These are phyloP conservation scores for Typha latifolia DNA, from an alignment of 176 grass and related monocot genomes.

Conservation along the genomic window DNA sequence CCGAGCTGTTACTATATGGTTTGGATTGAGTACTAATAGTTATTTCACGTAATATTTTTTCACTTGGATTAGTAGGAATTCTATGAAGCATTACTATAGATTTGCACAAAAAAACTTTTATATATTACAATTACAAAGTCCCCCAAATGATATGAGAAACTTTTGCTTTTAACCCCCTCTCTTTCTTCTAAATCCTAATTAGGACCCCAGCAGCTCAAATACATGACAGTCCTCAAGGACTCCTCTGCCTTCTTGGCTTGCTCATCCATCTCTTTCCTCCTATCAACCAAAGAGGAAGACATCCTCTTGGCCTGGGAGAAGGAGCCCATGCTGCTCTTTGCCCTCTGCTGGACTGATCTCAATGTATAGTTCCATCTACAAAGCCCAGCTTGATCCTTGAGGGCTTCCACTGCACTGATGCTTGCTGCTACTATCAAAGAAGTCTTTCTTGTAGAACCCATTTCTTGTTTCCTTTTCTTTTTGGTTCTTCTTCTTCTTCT, in stretches of 20 bases:
- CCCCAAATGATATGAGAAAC: no score
- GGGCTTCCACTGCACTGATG: slow-evolving; percentile 51
- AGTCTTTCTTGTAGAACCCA: slow-evolving; percentile 28
- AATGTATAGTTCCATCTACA: slow-evolving; percentile 71
- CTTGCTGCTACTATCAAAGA: slow-evolving; percentile 46
- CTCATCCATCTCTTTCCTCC: not conserved
- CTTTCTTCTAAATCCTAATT: no score
- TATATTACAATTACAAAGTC: no score
- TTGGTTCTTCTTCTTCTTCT: not conserved
- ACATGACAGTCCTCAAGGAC: slow-evolving; percentile 49
- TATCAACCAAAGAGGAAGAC: not conserved
- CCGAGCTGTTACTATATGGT: no score
- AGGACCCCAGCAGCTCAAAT: slow-evolving; percentile 51
- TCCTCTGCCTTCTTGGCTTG: slow-evolving; percentile 37
- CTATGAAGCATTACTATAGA: no score
- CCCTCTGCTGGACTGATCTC: slow-evolving; percentile 22
- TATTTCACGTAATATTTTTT: no score
- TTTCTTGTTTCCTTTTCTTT: not conserved
- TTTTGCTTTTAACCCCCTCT: no score
- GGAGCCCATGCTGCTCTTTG: slow-evolving; percentile 18
- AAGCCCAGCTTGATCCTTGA: slow-evolving; percentile 59
- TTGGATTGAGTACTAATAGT: no score
- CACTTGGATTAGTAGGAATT: no score
- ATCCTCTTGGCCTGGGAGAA: slow-evolving; percentile 18
- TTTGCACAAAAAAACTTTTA: no score